Evolutionary conservation across 2,329 filamentous ascomycete genomes (phyloP).

Genomic region (Colletotrichum plurivorum): DNA sequence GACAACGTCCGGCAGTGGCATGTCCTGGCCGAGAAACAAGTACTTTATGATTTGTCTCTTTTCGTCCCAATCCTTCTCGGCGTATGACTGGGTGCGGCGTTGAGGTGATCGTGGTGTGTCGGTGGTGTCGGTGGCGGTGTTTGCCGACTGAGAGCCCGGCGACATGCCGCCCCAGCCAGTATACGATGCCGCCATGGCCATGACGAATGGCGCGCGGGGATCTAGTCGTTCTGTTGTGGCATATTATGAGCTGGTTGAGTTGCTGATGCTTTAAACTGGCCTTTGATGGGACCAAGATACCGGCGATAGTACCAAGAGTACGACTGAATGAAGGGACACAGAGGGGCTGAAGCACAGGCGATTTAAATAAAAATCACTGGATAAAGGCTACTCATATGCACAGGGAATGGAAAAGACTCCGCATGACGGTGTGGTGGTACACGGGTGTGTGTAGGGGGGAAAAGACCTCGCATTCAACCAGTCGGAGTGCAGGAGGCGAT

Average conservation of each 20-base stretch:
- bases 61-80: not conserved
- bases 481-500: not conserved
- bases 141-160: not conserved
- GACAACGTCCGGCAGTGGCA: not conserved
- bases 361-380: too few relatives aligned
- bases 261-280: too few relatives aligned
- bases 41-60: not conserved
- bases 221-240: too few relatives aligned
- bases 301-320: too few relatives aligned
- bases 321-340: too few relatives aligned
- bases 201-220: too few relatives aligned
- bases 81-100: not conserved
- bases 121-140: not conserved
- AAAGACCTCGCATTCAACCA: slow-evolving; percentile 13
- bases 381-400: too few relatives aligned
- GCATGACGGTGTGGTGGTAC: not conserved
- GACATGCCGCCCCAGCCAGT: too few relatives aligned
- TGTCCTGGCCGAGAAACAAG: not conserved
- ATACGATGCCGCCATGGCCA: too few relatives aligned
- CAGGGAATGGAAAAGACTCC: not conserved
- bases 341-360: too few relatives aligned
- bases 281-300: too few relatives aligned
- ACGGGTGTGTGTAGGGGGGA: not conserved
- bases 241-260: too few relatives aligned
- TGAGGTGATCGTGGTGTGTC: not conserved